These are phyloP conservation scores for Irpex sp. DNA, from an alignment of 1,284 basidiomycete species.

Conservation along the genomic window DNA sequence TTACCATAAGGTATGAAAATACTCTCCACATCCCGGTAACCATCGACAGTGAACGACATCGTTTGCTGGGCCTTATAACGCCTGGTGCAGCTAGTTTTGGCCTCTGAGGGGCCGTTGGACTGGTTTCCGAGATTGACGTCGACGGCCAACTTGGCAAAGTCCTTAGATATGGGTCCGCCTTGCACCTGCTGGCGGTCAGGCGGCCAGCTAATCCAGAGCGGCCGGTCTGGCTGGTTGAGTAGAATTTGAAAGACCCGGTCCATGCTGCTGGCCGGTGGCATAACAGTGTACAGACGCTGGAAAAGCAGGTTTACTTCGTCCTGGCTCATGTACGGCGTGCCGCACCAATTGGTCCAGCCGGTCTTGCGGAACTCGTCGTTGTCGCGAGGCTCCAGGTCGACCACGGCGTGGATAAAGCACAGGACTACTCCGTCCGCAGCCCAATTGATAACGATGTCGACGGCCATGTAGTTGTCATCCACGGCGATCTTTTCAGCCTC, in stretches of 20 bases:
- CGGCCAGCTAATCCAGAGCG: slow-evolving; percentile 84
- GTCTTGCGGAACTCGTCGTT: slow-evolving; percentile 78
- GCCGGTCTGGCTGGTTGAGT: slow-evolving; percentile 45
- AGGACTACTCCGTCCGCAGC: slow-evolving; percentile 88
- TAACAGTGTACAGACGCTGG: slow-evolving; percentile 48
- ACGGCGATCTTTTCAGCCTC: slow-evolving; percentile 69
- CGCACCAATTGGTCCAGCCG: slow-evolving; percentile 94
- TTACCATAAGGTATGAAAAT: slow-evolving; percentile 92
- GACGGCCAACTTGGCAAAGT: slow-evolving; percentile 80
- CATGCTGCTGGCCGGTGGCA: slow-evolving; percentile 46
- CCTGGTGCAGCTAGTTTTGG: slow-evolving; percentile 91
- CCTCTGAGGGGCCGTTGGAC: slow-evolving; percentile 52
- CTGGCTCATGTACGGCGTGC: slow-evolving; percentile 59
- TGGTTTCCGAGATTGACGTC: slow-evolving; percentile 67
- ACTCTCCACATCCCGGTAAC: slow-evolving; percentile 72
- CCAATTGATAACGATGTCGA: slow-evolving; percentile 94
- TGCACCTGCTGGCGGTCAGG: slow-evolving; percentile 55
- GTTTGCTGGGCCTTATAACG: slow-evolving; percentile 82
- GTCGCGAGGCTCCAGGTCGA: slow-evolving; percentile 74
- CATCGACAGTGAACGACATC: slow-evolving; percentile 56
- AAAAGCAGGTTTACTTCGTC: slow-evolving; percentile 59
- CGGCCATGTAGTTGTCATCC: slow-evolving; percentile 81
- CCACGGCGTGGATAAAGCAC: slow-evolving; percentile 92
- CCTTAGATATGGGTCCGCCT: slow-evolving; percentile 64
- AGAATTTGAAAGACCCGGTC: slow-evolving; percentile 83